Base-by-base conservation (phyloP, 2,329 filamentous ascomycete genomes). In the Tricladium varicosporioides region DNA sequence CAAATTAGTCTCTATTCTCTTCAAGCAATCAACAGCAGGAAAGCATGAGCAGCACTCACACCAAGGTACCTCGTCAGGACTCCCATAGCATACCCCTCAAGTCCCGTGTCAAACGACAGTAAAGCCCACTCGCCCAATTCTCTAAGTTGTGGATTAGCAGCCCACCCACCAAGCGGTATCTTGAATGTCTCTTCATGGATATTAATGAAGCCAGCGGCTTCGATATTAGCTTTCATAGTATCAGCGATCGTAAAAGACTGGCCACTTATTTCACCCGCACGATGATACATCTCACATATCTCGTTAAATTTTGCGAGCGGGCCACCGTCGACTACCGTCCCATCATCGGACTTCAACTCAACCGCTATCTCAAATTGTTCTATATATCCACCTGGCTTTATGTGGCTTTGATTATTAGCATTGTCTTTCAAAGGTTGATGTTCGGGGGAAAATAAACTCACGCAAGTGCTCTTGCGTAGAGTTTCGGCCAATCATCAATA, bases 401-500 rank as follows among this genome's bases (percentile, higher is more conserved):
- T 60, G 22, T 60, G 80, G 78, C 65, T 73, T 74, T 27, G 3
- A 27, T 27, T 27, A 27, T 27, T 7, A 27, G 22, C 22, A 27
- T 27, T 27, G 22, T 27, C 22, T 27, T 27, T 27, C 22, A 27
- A 27, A 27, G 7, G 22, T 27, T 27, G 22, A 27, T 27, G 4
- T 27, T 27, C 22, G 22, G 22, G 22, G 7, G 7, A 27, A 7
- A 27, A 27, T 27, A 27, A 27, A 27, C 22, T 27, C 22, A 27
- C 22, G 3, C 22, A 61, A 72, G 79, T 15, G 76, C 70, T 57
- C 82, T 80, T 13, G 70, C 69, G 57, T 87, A 78, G 2, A 88
- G 67, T 13, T 75, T 73, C 13, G 75, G 72, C 72, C 84, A 88
- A 62, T 85, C 79, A 0, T 76, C 70, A 57, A 87, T 78, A 50